These are phyloP conservation scores for Cynanchum wilfordii DNA, from an alignment of 257 asterid genomes.

Conservation along the genomic window DNA sequence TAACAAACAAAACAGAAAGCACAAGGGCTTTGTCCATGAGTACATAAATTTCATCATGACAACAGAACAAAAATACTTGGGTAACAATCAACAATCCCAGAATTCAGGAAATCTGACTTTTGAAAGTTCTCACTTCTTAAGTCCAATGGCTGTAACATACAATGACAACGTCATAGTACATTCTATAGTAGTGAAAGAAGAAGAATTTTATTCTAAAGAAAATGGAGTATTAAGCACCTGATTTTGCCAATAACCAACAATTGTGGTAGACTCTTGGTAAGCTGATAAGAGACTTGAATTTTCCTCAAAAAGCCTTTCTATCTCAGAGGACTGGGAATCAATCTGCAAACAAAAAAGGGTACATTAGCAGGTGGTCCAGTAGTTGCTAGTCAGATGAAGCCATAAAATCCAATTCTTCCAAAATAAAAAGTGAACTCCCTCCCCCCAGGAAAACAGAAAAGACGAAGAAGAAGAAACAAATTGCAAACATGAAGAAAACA, in stretches of 20 bases:
- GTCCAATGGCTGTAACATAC: background rate
- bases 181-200: background rate
- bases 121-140: background rate
- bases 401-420: background rate
- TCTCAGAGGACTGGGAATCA: slow-evolving; percentile 95
- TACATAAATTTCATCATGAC: background rate
- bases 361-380: background rate
- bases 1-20: background rate
- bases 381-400: background rate
- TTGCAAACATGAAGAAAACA: background rate
- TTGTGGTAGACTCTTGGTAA: slow-evolving; percentile 70
- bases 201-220: background rate
- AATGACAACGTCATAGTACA: background rate
- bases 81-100: background rate
- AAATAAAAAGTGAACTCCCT: background rate
- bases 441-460: background rate
- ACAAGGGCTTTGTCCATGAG: background rate
- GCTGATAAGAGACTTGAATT: slow-evolving; percentile 69
- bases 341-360: slow-evolving; percentile 43
- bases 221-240: slow-evolving; percentile 49
- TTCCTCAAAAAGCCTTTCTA: slow-evolving; percentile 88
- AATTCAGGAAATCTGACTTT: background rate
- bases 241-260: slow-evolving; percentile 76
- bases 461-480: background rate
- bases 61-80: background rate